Evolutionary conservation across 1,139 yeast species (phyloP), one percentile per base, ranked within the genome.

Genomic region (Yamadazyma friedrichii): DNA sequence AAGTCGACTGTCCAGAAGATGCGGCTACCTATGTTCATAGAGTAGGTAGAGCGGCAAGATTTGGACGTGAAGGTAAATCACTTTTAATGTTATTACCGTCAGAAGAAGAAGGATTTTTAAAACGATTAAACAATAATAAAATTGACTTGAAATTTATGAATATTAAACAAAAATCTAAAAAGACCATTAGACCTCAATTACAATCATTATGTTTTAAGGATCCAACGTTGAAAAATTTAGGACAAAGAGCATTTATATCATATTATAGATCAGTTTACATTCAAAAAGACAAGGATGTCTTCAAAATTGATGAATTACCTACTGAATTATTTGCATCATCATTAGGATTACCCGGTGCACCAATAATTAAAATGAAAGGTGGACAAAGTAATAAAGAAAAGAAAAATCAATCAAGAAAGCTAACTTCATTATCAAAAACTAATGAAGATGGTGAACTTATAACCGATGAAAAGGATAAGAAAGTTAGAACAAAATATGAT

Each of bases 1-100:
- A 93, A 62, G 78, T 89, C 0, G 99, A 93, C 62, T 88, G 95
- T 50, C 98, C 99, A 0, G 99, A 93, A 61, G 97, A 91, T 61
- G 80, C 84, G 1, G 94, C 94, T 25, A 94, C 98, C 0, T 93
- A 94, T 61, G 88, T 93, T 39, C 99, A 93, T 56, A 76, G 99
- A 57, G 98, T 89, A 3, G 99, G 99, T 1, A 80, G 99, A 64
- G 84, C 93, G 36, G 99, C 98, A 1, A 76, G 99, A 53, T 89
- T 87, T 55, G 97, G 96, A 17, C 83, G 93, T 56, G 74, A 74
- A 43, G 99, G 99, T 22, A 84, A 86, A 53, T 87, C 97, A 0
- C 65, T 93, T 44, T 65, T 93, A 48, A 82, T 93, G 82, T 65
- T 93, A 38, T 74, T 91, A 11, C 96, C 96, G 3, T 72, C 80